These are phyloP conservation scores for Allium sativum DNA, from an alignment of 106 monocot genomes.

Conservation along the genomic window DNA sequence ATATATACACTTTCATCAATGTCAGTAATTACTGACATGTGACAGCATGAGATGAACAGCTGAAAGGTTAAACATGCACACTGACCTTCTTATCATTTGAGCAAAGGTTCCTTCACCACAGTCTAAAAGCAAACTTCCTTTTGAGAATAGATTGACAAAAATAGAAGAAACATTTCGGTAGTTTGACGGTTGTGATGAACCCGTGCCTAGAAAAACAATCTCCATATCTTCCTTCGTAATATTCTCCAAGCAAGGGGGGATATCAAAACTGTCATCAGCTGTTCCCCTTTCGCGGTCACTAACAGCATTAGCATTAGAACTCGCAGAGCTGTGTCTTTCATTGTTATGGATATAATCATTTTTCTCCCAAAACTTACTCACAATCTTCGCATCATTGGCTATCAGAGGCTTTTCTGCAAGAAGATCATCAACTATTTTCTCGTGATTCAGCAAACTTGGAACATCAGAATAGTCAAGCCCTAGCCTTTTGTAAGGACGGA, in stretches of 20 bases:
- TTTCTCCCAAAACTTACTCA: conserved; percentile 42
- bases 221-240: conserved; percentile 96
- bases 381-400: conserved; percentile 37
- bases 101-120: conserved; percentile 96
- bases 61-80: too few relatives aligned
- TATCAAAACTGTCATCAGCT: conserved; percentile 19
- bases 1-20: too few relatives aligned
- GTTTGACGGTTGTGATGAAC: conserved; percentile 96
- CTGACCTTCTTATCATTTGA: conserved; percentile 96
- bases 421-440: conserved; percentile 55
- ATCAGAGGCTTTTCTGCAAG: conserved; percentile 82
- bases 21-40: too few relatives aligned
- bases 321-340: conserved; percentile 30
- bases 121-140: conserved; percentile 88
- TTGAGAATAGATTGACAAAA: conserved; percentile 79
- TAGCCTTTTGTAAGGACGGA: conserved; percentile 71
- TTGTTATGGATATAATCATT: conserved; percentile 62
- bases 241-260: conserved; percentile 71
- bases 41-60: too few relatives aligned
- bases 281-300: conserved; percentile 9
- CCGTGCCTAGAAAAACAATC: conserved; percentile 80
- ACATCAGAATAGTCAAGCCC: conserved; percentile 69
- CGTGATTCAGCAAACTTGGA: conserved; percentile 30
- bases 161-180: conserved; percentile 96
- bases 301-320: background rate